Conservation (phyloP, 2,329 filamentous ascomycete species). For the Rhinocladiella similis region DNA sequence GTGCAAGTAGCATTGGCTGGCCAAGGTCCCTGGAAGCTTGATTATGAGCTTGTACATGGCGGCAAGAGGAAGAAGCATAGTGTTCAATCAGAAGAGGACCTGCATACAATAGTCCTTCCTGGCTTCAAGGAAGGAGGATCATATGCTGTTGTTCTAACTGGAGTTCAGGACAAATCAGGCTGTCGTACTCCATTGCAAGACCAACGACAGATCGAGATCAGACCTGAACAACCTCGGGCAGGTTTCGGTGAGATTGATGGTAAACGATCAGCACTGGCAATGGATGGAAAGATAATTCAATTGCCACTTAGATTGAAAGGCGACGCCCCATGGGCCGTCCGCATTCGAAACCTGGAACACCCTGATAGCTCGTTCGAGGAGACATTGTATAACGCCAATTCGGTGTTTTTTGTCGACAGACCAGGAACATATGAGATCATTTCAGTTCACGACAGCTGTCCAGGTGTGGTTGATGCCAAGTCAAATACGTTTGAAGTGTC, state of each 20-base stretch:
- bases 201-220: conserved; percentile 80
- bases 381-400: conserved; percentile 64
- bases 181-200: conserved; percentile 86
- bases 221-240: conserved; percentile 82
- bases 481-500: conserved; percentile 76
- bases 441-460: conserved; percentile 78
- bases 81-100: conserved; percentile 61
- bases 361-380: conserved; percentile 46
- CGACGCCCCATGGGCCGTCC: conserved; percentile 78
- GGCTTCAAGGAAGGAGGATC: conserved; percentile 79
- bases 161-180: conserved; percentile 79
- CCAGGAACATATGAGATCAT: conserved; percentile 79
- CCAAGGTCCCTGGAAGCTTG: conserved; percentile 81
- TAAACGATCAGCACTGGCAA: conserved; percentile 69
- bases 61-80: conserved; percentile 75
- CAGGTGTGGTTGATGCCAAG: conserved; percentile 72
- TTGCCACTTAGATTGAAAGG: conserved; percentile 85
- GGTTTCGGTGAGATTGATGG: conserved; percentile 85
- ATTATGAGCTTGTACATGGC: conserved; percentile 90
- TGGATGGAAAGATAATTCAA: conserved; percentile 72
- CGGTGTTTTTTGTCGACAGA: conserved; percentile 63
- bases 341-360: conserved; percentile 61
- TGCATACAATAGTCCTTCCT: conserved; percentile 73
- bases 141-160: conserved; percentile 82
- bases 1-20: conserved; percentile 75